A percentile compares a stretch with the other conserved stretches of the same genome.
Conservation (phyloP, 1,139 yeast genomes). For the Tardiomyces blankii region DNA sequence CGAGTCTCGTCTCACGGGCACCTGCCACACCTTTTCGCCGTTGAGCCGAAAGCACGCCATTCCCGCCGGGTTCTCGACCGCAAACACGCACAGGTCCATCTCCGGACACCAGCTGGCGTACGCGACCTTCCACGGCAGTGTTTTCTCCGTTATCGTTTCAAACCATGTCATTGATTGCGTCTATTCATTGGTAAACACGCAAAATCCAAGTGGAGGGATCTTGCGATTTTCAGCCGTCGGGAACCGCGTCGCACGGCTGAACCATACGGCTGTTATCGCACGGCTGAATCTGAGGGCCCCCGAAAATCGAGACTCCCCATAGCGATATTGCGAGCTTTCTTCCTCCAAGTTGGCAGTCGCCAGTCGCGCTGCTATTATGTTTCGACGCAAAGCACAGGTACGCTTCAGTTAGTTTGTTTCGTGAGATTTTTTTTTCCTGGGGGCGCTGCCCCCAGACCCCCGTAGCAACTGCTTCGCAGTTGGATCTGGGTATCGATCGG, state of each 20-base stretch:
- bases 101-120: not conserved
- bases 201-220: too few relatives aligned
- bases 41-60: not conserved
- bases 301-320: too few relatives aligned
- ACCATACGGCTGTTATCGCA: not conserved
- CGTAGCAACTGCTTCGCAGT: too few relatives aligned
- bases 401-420: too few relatives aligned
- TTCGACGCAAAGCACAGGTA: not conserved
- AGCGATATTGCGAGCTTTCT: too few relatives aligned
- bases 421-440: not conserved
- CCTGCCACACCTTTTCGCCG: not conserved
- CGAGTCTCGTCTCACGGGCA: not conserved
- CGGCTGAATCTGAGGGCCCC: too few relatives aligned
- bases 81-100: not conserved
- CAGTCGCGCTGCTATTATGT: not conserved
- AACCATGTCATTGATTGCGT: not conserved
- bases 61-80: not conserved
- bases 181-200: too few relatives aligned
- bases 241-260: not conserved
- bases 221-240: not conserved
- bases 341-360: too few relatives aligned
- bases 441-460: too few relatives aligned
- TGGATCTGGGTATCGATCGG: too few relatives aligned
- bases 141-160: not conserved
- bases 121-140: not conserved